Evolutionary conservation across 2,329 filamentous ascomycete genomes (phyloP).

Genomic region (Aspergillus luchuensis): DNA sequence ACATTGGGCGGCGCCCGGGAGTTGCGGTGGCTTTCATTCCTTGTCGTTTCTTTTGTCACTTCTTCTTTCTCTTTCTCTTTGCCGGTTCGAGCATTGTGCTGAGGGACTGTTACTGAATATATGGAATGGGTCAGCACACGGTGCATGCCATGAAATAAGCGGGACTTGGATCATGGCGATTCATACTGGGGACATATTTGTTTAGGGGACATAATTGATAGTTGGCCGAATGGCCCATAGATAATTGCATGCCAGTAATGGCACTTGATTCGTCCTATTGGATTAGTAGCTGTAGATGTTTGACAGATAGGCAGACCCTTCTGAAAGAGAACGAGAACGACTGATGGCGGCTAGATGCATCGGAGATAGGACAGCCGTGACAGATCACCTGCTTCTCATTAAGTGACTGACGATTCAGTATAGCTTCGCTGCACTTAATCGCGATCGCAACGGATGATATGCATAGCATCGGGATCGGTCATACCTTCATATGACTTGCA

Average conservation of each 20-base stretch:
- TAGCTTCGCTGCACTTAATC: background rate
- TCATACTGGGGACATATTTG: slow-evolving; percentile 20
- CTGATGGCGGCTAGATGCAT: background rate
- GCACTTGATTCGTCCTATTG: background rate
- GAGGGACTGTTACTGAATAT: slow-evolving; percentile 7
- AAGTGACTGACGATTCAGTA: background rate
- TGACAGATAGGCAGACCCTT: no score
- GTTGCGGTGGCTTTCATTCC: slow-evolving; percentile 11
- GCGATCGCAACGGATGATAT: background rate
- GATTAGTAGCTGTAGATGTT: background rate
- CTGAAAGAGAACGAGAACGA: no score
- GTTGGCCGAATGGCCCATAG: slow-evolving; percentile 15
- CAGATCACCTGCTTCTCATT: background rate
- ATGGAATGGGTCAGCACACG: slow-evolving; percentile 11
- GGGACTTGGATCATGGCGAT: slow-evolving; percentile 22
- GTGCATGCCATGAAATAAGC: slow-evolving; percentile 22
- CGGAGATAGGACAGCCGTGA: background rate
- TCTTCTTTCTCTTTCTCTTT: slow-evolving; percentile 1
- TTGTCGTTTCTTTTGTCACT: slow-evolving; percentile 5
- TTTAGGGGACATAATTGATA: slow-evolving; percentile 23
- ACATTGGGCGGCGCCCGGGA: slow-evolving; percentile 16
- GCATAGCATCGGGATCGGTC: background rate
- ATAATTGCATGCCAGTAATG: slow-evolving; percentile 16
- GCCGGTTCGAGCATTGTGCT: background rate
- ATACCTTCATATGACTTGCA: background rate